phyloP scores from a whole-genome alignment of 2,329 filamentous ascomycete genomes.

The Epichloe festucae region DNA sequence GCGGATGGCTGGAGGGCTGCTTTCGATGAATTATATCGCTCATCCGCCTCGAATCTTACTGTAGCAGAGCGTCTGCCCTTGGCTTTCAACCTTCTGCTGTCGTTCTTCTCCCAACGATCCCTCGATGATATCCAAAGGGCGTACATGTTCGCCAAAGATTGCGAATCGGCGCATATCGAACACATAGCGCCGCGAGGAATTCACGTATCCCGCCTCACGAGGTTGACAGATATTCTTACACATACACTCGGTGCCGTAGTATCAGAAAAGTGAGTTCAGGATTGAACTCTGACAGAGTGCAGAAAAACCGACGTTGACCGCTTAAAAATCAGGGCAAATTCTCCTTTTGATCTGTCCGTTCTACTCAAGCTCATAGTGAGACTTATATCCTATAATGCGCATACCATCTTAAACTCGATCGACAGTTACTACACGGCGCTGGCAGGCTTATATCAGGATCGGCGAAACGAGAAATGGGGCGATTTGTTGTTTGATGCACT shows the following conservation, averaged over 20 bases:
- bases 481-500: conserved; percentile 17
- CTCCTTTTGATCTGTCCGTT: conserved; percentile 9
- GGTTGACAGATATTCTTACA: conserved; percentile 25
- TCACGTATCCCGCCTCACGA: conserved; percentile 18
- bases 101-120: conserved; percentile 32
- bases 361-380: conserved; percentile 25
- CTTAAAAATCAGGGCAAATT: background rate
- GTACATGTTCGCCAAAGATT: conserved; percentile 30
- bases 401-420: conserved; percentile 12
- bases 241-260: conserved; percentile 16
- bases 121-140: conserved; percentile 37
- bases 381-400: conserved; percentile 12
- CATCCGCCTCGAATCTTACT: conserved; percentile 18
- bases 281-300: background rate
- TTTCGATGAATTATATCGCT: conserved; percentile 49
- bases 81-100: conserved; percentile 35
- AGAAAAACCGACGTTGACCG: background rate
- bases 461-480: conserved; percentile 9
- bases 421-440: conserved; percentile 29
- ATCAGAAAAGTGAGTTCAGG: conserved; percentile 13
- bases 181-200: conserved; percentile 21
- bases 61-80: conserved; percentile 23
- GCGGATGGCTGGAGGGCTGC: conserved; percentile 42
- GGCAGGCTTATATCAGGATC: conserved; percentile 21
- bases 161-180: conserved; percentile 22